Evolutionary conservation across 306 rosid genomes (phyloP), one percentile per base, ranked within the genome.

Genomic region (Rubus idaeus): DNA sequence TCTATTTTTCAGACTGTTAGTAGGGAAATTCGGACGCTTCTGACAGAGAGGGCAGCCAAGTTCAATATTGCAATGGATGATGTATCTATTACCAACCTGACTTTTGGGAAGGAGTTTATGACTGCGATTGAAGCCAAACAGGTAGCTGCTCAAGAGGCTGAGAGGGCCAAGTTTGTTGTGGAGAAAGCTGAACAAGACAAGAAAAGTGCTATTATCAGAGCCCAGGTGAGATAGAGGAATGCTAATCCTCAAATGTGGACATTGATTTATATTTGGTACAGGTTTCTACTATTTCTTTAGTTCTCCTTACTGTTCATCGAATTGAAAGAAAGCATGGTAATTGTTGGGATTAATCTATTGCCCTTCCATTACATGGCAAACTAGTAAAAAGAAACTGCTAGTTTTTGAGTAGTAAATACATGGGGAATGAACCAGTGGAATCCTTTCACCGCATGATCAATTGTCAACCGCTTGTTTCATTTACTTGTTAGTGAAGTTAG

Each of bases 91-190:
- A 90, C 94, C 13, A 82, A 74, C 79, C 82, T 91, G 82, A 89
- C 91, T 1, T 94, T 91, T 41, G 93, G 95, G 78, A 86, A 50
- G 81, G 98, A 94, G 78, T 94, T 91, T 46, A 90, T 89, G 26
- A 91, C 81, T 78, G 97, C 98, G 37, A 91, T 91, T 74, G 97
- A 94, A 86, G 96, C 98, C 81, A 94, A 94, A 85, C 98, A 94
- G 76, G 95, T 91, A 76, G 97, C 96, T 80, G 96, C 97, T 45
- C 97, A 94, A 83, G 97, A 91, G 42, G 97, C 97, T 62, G 98
- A 91, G 87, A 91, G 97, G 80, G 98, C 91, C n/a, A 91, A 94
- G 76, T 94, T 85, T 75, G 89, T 94, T 39, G 96, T 91, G 65
- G 96, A 94, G 75, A 89, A 91, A 75, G 96, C 98, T 71, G 93